These are phyloP conservation scores for Haberlea rhodopensis DNA, from an alignment of 257 asterid genomes.

Conservation along the genomic window DNA sequence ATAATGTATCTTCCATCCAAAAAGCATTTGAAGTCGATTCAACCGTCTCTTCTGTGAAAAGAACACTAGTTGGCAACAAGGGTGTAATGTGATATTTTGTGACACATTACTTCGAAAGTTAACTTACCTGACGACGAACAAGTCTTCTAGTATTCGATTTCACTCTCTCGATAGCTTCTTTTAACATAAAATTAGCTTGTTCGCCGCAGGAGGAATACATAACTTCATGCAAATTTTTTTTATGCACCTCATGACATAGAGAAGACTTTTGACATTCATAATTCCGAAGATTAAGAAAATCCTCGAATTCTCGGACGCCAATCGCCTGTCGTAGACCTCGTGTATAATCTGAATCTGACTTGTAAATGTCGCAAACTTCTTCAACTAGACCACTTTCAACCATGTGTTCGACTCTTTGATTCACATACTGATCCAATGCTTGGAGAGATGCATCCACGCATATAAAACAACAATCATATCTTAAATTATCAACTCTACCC, in stretches of 20 bases:
- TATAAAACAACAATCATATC: conserved; percentile 72
- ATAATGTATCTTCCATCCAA: conserved; percentile 74
- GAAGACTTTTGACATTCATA: conserved; percentile 27
- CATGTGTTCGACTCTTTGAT: conserved; percentile 81
- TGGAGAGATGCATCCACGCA: conserved; percentile 84
- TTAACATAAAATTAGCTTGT: conserved; percentile 36
- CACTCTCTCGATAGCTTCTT: conserved; percentile 62
- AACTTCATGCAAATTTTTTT: conserved; percentile 32
- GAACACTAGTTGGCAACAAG: conserved; percentile 12
- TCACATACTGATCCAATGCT: conserved; percentile 66
- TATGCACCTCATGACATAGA: conserved; percentile 29
- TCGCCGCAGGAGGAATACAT: conserved; percentile 34
- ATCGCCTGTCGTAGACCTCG: conserved; percentile 88
- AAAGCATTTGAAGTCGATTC: conserved; percentile 61
- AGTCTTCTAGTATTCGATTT: conserved; percentile 84
- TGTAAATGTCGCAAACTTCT: conserved; percentile 69
- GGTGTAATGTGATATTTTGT: neutral
- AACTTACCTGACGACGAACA: conserved; percentile 83
- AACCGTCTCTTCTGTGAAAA: conserved; percentile 70
- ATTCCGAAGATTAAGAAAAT: conserved; percentile 46
- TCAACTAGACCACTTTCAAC: conserved; percentile 66
- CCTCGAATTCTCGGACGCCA: conserved; percentile 85
- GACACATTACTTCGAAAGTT: neutral
- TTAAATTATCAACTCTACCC: conserved; percentile 76
- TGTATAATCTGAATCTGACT: conserved; percentile 66